Evolutionary conservation across 306 rosid species (phyloP).

Genomic region (Ziziphus jujuba): DNA sequence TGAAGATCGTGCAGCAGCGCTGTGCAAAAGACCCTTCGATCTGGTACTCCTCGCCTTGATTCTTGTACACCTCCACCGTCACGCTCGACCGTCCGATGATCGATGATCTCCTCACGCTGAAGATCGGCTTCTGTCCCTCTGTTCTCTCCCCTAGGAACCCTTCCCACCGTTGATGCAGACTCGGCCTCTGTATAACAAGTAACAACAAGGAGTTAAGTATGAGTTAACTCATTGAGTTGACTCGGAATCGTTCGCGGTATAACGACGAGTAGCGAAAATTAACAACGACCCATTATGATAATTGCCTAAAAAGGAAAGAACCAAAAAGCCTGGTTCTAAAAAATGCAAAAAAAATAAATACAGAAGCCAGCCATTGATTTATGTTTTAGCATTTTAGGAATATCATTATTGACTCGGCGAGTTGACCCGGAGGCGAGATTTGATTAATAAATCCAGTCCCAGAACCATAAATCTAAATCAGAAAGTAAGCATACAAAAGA

Average conservation of each 20-base stretch:
- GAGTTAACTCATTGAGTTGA: constrained; percentile 11
- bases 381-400: no score
- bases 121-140: constrained; percentile 73
- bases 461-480: background rate
- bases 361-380: no score
- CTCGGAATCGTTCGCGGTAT: background rate
- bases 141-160: constrained; percentile 77
- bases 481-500: background rate
- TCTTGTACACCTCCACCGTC: constrained; percentile 61
- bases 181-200: constrained; percentile 58
- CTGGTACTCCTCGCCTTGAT: constrained; percentile 53
- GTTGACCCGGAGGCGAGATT: constrained; percentile 12
- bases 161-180: constrained; percentile 95
- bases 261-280: background rate
- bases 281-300: no score
- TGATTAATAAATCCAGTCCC: background rate
- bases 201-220: background rate
- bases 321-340: no score
- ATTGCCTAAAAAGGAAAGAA: no score
- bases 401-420: background rate
- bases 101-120: constrained; percentile 78
- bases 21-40: constrained; percentile 78
- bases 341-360: no score
- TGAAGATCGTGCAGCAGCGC: constrained; percentile 58
- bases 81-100: constrained; percentile 78